Evolutionary conservation across 768 basidiomycete genomes (phyloP).

Genomic region (Naganishia randhawae): DNA sequence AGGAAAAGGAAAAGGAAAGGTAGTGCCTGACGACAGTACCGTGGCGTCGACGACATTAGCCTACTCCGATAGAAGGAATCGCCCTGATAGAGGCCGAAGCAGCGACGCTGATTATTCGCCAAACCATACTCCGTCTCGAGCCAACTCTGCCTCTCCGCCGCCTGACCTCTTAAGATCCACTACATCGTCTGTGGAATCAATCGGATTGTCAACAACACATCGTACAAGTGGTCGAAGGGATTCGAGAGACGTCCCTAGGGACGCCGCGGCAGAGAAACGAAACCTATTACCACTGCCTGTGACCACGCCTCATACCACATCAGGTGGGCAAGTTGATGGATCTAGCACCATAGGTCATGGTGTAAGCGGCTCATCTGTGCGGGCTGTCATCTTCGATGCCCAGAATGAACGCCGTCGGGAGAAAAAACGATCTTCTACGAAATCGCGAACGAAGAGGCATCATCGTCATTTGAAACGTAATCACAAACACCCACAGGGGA

Average conservation of each 20-base stretch:
- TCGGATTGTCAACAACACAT: neutral
- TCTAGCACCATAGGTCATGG: neutral
- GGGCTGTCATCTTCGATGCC: constrained; percentile 1
- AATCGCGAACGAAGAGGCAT: neutral
- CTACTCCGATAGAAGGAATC: neutral
- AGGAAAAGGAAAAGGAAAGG: constrained; percentile 8
- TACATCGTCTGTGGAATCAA: constrained; percentile 17
- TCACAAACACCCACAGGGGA: neutral
- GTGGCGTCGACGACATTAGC: neutral
- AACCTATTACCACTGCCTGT: constrained; percentile 22
- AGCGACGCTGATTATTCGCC: neutral
- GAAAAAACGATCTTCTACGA: neutral
- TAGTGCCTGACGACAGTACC: neutral
- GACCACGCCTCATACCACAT: constrained; percentile 4
- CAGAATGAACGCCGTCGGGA: neutral
- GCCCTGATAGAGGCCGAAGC: neutral
- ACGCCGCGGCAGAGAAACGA: constrained; percentile 13
- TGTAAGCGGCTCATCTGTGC: neutral
- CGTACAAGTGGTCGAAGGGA: neutral
- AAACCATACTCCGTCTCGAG: neutral
- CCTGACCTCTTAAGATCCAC: constrained; percentile 27
- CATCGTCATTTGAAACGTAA: neutral
- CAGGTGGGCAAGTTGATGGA: neutral
- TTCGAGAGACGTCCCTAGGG: neutral
- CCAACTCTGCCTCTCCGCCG: constrained; percentile 26